Evolutionary conservation across 2,329 filamentous ascomycete genomes (phyloP), one percentile per base, ranked within the genome.

Genomic region (Aspergillus persii): DNA sequence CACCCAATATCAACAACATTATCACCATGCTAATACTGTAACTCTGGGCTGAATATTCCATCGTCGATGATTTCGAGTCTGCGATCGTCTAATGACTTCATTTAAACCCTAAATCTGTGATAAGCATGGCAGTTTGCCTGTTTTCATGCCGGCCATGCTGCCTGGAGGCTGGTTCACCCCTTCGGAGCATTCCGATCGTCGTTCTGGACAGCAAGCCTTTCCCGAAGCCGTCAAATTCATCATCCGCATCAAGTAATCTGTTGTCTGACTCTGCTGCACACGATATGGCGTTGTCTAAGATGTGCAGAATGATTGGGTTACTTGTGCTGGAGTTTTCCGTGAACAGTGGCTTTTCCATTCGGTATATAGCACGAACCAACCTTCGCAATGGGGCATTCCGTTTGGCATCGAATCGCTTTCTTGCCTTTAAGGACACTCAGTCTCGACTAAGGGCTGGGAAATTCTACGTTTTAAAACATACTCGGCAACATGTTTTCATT

Each of bases 231-330:
- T 54, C 53, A 47, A 53, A 57, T 12, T 23, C 33, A 12, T 31
- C 29, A 27, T 39, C 57, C 47, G 60, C 56, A 57, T 56, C 26
- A 15, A 18, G 54, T 29, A 50, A 54, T 15, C 29, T 58, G 47
- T 50, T 58, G 54, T 60, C 48, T 44, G 27, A 41, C 58, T 36
- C n/a, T 44, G 31, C 61, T 49, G 60, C 62, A 66, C 49, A 56
- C 56, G 54, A 60, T 59, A 23, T 23, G 18, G 18, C 18, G 18
- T 23, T 23, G 18, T 23, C 18, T 23, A 23, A 23, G 18, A 23
- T 23, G 18, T 23, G 54, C 33, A 41, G 39, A 50, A 44, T 44
- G 39, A 18, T 18, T 44, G 39, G 11, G 39, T 7, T 44, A 6
- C 36, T 41, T 41, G 36, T 15, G 12, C 7, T n/a, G 36, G 12